phyloP scores from a whole-genome alignment of 208 protist genomes.

The Leptomonas pyrrhocoris region DNA sequence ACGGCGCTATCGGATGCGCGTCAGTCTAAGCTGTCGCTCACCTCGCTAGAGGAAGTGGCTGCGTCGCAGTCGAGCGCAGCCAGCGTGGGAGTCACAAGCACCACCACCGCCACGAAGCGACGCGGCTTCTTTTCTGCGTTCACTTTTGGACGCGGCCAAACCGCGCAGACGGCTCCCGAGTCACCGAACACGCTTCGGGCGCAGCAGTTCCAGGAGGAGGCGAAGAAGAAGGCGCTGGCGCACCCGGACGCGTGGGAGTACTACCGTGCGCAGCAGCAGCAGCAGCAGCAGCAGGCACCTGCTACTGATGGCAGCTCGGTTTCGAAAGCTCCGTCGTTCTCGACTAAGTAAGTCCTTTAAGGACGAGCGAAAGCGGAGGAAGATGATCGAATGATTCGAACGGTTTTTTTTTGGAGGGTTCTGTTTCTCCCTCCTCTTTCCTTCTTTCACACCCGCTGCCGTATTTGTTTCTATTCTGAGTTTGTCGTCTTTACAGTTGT shows the following conservation, averaged over 20 bases:
- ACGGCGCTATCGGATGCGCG: too few relatives aligned
- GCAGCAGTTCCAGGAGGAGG: slow-evolving; percentile 5
- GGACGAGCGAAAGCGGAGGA: neutral
- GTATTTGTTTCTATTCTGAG: too few relatives aligned
- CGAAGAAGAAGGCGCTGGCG: slow-evolving; percentile 20
- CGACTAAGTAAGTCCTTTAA: neutral
- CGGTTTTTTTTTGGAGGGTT: too few relatives aligned
- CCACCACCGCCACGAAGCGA: neutral
- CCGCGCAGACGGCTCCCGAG: neutral
- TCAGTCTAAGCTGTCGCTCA: too few relatives aligned
- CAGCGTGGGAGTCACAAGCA: neutral
- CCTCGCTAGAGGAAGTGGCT: neutral
- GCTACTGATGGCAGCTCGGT: too few relatives aligned
- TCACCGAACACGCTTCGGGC: slow-evolving; percentile 4
- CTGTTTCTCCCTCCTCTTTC: too few relatives aligned
- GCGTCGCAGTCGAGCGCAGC: neutral
- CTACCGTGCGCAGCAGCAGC: slow-evolving; percentile 4
- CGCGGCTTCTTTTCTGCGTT: slow-evolving; percentile 26
- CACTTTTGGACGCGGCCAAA: slow-evolving; percentile 11
- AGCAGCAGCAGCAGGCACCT: neutral
- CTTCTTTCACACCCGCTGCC: too few relatives aligned
- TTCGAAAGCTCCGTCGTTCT: neutral
- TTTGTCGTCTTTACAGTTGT: too few relatives aligned
- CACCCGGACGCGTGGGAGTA: slow-evolving; percentile 33
- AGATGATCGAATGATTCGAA: too few relatives aligned